Conservation (phyloP, 2,329 filamentous ascomycete species). For the Penicillium occitanis region DNA sequence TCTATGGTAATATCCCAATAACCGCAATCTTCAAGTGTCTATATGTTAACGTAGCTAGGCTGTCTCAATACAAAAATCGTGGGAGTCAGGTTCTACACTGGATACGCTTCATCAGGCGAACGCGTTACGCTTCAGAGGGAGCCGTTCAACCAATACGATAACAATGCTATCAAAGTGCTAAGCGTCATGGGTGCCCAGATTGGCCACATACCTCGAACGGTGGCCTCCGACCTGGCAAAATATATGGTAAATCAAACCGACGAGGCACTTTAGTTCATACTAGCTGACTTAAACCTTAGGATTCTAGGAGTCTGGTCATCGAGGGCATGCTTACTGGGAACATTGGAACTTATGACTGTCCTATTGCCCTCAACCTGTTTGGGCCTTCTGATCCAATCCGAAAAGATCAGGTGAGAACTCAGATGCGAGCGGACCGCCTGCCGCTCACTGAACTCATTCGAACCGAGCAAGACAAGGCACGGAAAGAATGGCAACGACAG, state of each 20-base stretch:
- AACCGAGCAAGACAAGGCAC: conserved; percentile 51
- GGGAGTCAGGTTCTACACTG: conserved; percentile 62
- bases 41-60: conserved; percentile 33
- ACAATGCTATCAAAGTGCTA: conserved; percentile 73
- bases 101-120: conserved; percentile 63
- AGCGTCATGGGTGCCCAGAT: conserved; percentile 76
- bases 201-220: conserved; percentile 68
- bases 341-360: conserved; percentile 70
- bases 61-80: conserved; percentile 57
- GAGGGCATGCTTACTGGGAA: conserved; percentile 69
- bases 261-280: background rate
- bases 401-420: conserved; percentile 57
- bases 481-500: conserved; percentile 49
- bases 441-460: conserved; percentile 55
- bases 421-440: conserved; percentile 65
- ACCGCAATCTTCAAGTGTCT: background rate
- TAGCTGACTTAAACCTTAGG: conserved; percentile 37
- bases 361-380: conserved; percentile 67
- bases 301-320: conserved; percentile 59
- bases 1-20: conserved; percentile 39
- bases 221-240: conserved; percentile 70
- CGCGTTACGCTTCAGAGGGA: conserved; percentile 64
- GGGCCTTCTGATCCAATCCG: conserved; percentile 60
- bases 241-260: conserved; percentile 59
- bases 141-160: conserved; percentile 67